Percentiles rank a stretch among this genome's conserved stretches.
Conservation (phyloP, 73 alveolate genomes). For the Paramecium primaurelia region DNA sequence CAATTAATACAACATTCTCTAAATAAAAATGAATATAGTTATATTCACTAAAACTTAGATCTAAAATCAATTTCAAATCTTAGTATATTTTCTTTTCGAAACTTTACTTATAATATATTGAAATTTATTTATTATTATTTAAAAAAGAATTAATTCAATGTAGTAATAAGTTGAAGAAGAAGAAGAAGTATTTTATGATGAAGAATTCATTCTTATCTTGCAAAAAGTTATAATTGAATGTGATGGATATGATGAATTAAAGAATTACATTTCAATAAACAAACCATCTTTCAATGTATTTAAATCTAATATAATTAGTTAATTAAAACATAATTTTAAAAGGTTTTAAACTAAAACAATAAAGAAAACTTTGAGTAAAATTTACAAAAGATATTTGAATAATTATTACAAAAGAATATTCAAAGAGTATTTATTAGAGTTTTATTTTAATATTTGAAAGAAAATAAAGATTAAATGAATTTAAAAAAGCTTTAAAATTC, state of each 20-base stretch:
- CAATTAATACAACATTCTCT: not conserved
- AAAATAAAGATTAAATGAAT: not conserved
- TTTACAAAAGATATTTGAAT: not conserved
- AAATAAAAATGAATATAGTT: not conserved
- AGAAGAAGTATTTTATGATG: not conserved
- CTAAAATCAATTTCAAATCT: too few species aligned
- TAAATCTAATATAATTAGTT: not conserved
- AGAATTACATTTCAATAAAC: not conserved
- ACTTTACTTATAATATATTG: too few species aligned
- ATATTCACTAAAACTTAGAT: too few species aligned
- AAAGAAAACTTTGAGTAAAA: not conserved
- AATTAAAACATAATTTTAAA: not conserved
- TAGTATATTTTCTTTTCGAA: too few species aligned
- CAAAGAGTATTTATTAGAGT: slow-evolving; percentile 3
- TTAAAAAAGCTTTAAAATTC: not conserved
- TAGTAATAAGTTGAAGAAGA: not conserved
- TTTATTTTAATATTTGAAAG: not conserved
- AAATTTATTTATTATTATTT: too few species aligned
- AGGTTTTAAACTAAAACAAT: not conserved
- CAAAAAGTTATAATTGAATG: not conserved
- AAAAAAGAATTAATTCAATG: not conserved
- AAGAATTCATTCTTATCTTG: not conserved
- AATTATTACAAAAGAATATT: not conserved
- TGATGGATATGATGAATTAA: not conserved
- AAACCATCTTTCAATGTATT: not conserved